Evolutionary conservation across 2,329 filamentous ascomycete species (phyloP), one percentile per base, ranked within the genome.

Genomic region (Parasarocladium wereldwijsianum): DNA sequence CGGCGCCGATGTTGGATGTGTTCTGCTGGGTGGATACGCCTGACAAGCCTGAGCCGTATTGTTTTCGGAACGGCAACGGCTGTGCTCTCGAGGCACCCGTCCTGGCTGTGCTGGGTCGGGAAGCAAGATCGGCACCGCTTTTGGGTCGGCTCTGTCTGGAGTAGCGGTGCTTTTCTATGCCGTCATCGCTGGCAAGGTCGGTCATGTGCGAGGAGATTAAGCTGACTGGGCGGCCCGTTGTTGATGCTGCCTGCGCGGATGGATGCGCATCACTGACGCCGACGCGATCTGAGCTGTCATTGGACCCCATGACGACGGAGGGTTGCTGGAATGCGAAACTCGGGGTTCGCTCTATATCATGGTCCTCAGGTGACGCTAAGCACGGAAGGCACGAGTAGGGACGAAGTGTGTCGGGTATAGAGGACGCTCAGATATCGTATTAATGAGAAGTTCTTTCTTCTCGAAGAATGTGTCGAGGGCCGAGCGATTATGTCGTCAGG

Each of bases 201-300:
- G 76, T 82, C 66, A 82, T 76, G 36, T 72, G 71, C 34, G 76
- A 80, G 17, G 77, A 82, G 31, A 81, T 76, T 34, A 79, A 64
- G 38, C 75, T 79, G 26, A 71, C 62, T 14, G 68, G 63, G 18
- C 68, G 64, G 34, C 59, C 49, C 24, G 53, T 46, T 24, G 59
- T 52, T 28, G 43, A 50, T 3, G 58, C 54, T 27, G 57, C 55
- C 24, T 57, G 52, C 3, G 58, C 53, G 22, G 42, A 43, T 13
- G 54, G 48, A 31, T 60, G 57, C 34, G 47, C 45, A 33, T 49
- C 48, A 22, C 55, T 55, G 30, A 60, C 52, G 30, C 45, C 43
- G 17, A 52, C 43, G 34, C 46, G 50, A 34, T 47, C 44, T 34
- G 49, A 48, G 21, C 41, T 36, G 26, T 48, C 46, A 29, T 56